These are phyloP conservation scores for Pseudogymnoascus sp. DNA, from an alignment of 2,329 filamentous ascomycete species.

Conservation along the genomic window DNA sequence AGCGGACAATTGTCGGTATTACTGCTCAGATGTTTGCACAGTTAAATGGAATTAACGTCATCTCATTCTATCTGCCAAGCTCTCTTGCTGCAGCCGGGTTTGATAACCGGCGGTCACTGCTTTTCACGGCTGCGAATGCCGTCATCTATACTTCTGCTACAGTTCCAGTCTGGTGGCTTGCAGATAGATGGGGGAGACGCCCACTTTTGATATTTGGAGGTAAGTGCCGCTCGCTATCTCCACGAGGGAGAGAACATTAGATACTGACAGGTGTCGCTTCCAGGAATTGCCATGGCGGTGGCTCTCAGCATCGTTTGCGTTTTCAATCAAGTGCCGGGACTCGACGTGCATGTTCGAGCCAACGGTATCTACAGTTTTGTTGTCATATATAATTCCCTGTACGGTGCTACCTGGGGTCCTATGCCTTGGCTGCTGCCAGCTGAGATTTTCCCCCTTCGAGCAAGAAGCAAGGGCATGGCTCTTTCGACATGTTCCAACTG, in stretches of 20 bases:
- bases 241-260: not conserved
- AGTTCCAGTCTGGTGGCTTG: conserved; percentile 35
- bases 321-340: conserved; percentile 32
- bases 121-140: conserved; percentile 37
- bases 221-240: not conserved
- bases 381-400: conserved; percentile 35
- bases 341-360: conserved; percentile 29
- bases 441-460: conserved; percentile 34
- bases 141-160: conserved; percentile 37
- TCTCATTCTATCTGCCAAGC: conserved; percentile 38
- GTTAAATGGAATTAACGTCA: conserved; percentile 38
- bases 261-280: conserved; percentile 11
- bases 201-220: conserved; percentile 30
- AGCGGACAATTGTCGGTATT: conserved; percentile 37
- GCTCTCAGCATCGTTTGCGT: conserved; percentile 34
- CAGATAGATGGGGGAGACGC: conserved; percentile 36
- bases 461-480: conserved; percentile 37
- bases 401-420: conserved; percentile 36
- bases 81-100: conserved; percentile 34
- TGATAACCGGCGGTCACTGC: conserved; percentile 32
- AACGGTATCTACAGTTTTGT: conserved; percentile 36
- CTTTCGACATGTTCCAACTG: conserved; percentile 36
- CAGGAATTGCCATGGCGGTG: conserved; percentile 32
- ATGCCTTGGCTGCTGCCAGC: conserved; percentile 36
- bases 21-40: conserved; percentile 38